Evolutionary conservation across 768 basidiomycete genomes (phyloP), one percentile per base, ranked within the genome.

Genomic region (Termitomyces sp.): DNA sequence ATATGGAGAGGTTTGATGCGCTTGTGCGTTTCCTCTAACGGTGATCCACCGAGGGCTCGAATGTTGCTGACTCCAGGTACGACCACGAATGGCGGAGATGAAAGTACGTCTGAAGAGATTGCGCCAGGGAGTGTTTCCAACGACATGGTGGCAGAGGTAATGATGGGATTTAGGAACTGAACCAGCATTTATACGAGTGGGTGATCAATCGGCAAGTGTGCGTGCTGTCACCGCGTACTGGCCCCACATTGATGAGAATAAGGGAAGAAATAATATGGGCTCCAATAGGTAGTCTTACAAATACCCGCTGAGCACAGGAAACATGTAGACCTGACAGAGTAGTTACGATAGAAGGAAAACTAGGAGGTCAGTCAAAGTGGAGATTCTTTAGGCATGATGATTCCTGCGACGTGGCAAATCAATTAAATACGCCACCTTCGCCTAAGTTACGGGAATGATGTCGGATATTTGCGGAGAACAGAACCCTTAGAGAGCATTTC

Each of bases 61-160:
- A 76, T 63, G 62, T 78, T 78, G 62, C 75, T 66, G 15, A 75
- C 65, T 9, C 78, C 78, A 37, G 77, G 74, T 12, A 78, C 65
- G 13, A 61, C 36, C 16, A 76, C 66, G 57, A 79, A 79, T 9
- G 78, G 78, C 4, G 44, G 54, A 11, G 42, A 55, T 6, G 42
- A 33, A 8, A 55, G 11, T 20, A 55, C n/a, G 18, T 39, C 52
- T n/a, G 20, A 27, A 41, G 24, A 30, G 11, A 27, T 12, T 53
- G 24, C 37, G 30, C 39, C 1, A 4, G 37, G n/a, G 24, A 18
- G 27, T 30, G 16, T 16, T 27, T 27, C 24, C 9, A 37, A 18
- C 22, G 51, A 41, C 52, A 53, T 53, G 51, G 18, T 52, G 33
- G 24, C 7, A 24, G 16, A 37, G 20, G 8, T 34, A 8, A 5